Conservation (phyloP, 1,139 yeast species). For the Dujonia santamariae region DNA sequence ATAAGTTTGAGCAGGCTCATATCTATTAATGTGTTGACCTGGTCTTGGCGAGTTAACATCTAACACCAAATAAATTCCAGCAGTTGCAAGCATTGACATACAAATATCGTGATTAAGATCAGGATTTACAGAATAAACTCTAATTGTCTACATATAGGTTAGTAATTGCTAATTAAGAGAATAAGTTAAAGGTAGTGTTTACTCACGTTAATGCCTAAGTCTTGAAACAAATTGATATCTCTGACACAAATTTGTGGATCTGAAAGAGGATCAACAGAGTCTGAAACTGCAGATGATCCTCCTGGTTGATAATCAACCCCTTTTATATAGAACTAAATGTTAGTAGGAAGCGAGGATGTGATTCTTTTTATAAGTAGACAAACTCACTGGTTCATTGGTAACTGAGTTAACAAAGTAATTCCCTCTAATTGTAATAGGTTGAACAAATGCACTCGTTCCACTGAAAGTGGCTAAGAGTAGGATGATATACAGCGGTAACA, state of each 20-base stretch:
- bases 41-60: slow-evolving; percentile 88
- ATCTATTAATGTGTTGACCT: slow-evolving; percentile 76
- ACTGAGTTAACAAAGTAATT: slow-evolving; percentile 72
- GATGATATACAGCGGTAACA: too few relatives aligned
- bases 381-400: slow-evolving; percentile 70
- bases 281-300: slow-evolving; percentile 68
- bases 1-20: slow-evolving; percentile 87
- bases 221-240: slow-evolving; percentile 70
- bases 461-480: not conserved
- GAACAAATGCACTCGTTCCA: slow-evolving; percentile 29
- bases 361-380: slow-evolving; percentile 8
- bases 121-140: slow-evolving; percentile 86
- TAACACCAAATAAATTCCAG: slow-evolving; percentile 85
- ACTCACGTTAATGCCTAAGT: slow-evolving; percentile 69
- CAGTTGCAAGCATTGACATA: slow-evolving; percentile 85
- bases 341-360: too few relatives aligned
- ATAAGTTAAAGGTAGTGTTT: not conserved
- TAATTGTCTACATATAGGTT: slow-evolving; percentile 54
- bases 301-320: slow-evolving; percentile 91
- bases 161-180: slow-evolving; percentile 11
- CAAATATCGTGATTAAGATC: slow-evolving; percentile 82
- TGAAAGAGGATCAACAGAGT: slow-evolving; percentile 65
- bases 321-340: slow-evolving; percentile 56
- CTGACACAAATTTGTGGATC: slow-evolving; percentile 68
- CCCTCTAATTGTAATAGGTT: slow-evolving; percentile 63